A percentile compares a stretch with the other conserved stretches of the same genome.
phyloP scores from a whole-genome alignment of 495 filamentous ascomycete genomes.

The Coniosporium apollinis region DNA sequence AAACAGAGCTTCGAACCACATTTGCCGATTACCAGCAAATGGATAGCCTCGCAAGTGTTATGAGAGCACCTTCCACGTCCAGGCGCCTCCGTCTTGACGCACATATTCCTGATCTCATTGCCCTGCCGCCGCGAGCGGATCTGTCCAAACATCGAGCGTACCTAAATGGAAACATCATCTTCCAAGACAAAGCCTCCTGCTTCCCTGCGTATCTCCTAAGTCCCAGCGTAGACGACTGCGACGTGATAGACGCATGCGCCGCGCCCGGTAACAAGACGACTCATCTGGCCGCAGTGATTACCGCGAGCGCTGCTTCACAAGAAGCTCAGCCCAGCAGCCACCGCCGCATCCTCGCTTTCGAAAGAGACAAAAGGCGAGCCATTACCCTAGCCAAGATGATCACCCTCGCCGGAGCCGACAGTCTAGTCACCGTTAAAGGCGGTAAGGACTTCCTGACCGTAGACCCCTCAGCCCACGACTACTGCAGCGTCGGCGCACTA shows the following conservation, averaged over 20 bases:
- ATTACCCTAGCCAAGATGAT: conserved; percentile 72
- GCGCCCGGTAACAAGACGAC: conserved; percentile 97
- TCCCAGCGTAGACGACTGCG: conserved; percentile 38
- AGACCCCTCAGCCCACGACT: conserved; percentile 38
- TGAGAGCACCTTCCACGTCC: conserved; percentile 3
- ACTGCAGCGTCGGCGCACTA: conserved; percentile 48
- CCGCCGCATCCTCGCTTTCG: conserved; percentile 45
- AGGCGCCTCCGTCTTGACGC: conserved; percentile 45
- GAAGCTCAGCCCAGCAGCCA: conserved; percentile 5
- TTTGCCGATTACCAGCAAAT: conserved; percentile 42
- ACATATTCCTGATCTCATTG: conserved; percentile 69
- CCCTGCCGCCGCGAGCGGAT: conserved; percentile 49
- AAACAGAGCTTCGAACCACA: conserved; percentile 49
- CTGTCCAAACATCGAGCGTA: conserved; percentile 57
- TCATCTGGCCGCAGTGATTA: conserved; percentile 62
- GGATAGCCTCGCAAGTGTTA: conserved; percentile 29
- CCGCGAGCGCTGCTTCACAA: conserved; percentile 15
- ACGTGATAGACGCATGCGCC: conserved; percentile 77
- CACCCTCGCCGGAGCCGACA: conserved; percentile 47
- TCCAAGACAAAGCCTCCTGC: conserved; percentile 95
- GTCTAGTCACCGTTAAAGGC: conserved; percentile 42
- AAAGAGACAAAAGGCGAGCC: conserved; percentile 48
- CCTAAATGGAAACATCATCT: conserved; percentile 54
- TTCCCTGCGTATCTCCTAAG: conserved; percentile 81
- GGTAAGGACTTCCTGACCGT: conserved; percentile 67